phyloP scores from a whole-genome alignment of 306 rosid species.

The Pterocarpus santalinus region DNA sequence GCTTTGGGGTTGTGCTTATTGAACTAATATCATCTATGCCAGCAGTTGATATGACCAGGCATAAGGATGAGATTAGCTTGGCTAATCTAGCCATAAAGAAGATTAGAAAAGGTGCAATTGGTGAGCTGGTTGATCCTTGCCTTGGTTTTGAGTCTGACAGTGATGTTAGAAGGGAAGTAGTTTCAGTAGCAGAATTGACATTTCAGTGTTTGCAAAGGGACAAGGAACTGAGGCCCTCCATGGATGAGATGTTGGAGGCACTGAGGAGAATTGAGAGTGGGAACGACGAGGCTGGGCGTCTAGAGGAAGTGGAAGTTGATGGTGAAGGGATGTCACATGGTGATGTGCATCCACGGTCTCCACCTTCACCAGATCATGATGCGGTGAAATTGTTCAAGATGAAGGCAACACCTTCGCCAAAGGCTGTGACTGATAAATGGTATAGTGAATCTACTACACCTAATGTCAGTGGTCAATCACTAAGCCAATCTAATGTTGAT shows the following conservation, averaged over 20 bases:
- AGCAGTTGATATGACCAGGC: slow-evolving; percentile 67
- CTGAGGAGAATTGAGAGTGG: slow-evolving; percentile 51
- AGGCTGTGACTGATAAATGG: slow-evolving; percentile 58
- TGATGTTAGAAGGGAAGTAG: slow-evolving; percentile 51
- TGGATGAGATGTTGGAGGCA: slow-evolving; percentile 62
- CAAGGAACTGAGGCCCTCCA: slow-evolving; percentile 73
- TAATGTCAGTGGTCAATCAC: slow-evolving; percentile 45
- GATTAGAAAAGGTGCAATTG: slow-evolving; percentile 56
- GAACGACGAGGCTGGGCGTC: slow-evolving; percentile 2
- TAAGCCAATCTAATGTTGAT: not conserved
- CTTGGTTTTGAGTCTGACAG: slow-evolving; percentile 60
- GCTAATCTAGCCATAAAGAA: slow-evolving; percentile 61
- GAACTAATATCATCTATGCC: slow-evolving; percentile 78
- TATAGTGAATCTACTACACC: slow-evolving; percentile 50
- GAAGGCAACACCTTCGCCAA: slow-evolving; percentile 48
- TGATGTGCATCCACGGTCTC: not conserved
- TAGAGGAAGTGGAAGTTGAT: not conserved
- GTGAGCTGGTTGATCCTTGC: slow-evolving; percentile 63
- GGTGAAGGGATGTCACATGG: not conserved
- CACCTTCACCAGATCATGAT: not conserved
- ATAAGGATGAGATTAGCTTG: slow-evolving; percentile 68
- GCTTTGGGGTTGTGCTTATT: slow-evolving; percentile 74
- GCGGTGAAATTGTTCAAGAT: slow-evolving; percentile 8
- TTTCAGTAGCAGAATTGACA: slow-evolving; percentile 66
- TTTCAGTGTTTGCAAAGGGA: slow-evolving; percentile 71